A percentile compares a stretch with the other conserved stretches of the same genome.
These are phyloP conservation scores for Sphagnum magellanicum DNA, from an alignment of 228 moss, liverwort and hornwort genomes.

Conservation along the genomic window DNA sequence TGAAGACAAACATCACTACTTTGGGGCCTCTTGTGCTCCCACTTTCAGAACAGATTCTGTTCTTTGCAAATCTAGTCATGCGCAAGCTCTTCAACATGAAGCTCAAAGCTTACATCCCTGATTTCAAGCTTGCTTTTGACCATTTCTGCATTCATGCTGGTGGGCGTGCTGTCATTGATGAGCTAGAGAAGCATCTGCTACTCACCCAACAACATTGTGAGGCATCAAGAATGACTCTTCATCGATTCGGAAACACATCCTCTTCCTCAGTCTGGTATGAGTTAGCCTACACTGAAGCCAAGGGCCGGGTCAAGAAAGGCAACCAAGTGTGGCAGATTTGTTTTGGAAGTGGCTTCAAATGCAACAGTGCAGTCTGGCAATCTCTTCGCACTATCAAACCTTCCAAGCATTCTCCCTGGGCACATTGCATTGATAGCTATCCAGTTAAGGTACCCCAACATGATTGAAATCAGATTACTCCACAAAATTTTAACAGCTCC, in stretches of 20 bases:
- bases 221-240: conserved; percentile 5
- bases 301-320: conserved; percentile 32
- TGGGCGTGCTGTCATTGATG: conserved; percentile 8
- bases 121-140: conserved; percentile 8
- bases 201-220: conserved; percentile 4
- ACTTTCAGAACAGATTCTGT: conserved; percentile 7
- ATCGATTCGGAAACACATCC: conserved; percentile 30
- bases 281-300: conserved; percentile 43
- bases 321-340: conserved; percentile 42
- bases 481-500: too few relatives aligned
- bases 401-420: conserved; percentile 33
- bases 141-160: conserved; percentile 11
- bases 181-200: conserved; percentile 5
- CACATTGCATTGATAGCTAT: conserved; percentile 37
- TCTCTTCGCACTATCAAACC: conserved; percentile 26
- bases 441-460: conserved; percentile 6
- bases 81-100: conserved; percentile 3
- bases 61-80: conserved; percentile 4
- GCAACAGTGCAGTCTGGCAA: conserved; percentile 53
- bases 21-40: conserved; percentile 9
- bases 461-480: too few relatives aligned
- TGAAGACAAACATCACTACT: conserved; percentile 10
- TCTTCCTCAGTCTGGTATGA: conserved; percentile 48
- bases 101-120: conserved; percentile 6
- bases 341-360: conserved; percentile 48